Conservation (phyloP, 176 grass and related monocot genomes). For the Oryza nivara region DNA sequence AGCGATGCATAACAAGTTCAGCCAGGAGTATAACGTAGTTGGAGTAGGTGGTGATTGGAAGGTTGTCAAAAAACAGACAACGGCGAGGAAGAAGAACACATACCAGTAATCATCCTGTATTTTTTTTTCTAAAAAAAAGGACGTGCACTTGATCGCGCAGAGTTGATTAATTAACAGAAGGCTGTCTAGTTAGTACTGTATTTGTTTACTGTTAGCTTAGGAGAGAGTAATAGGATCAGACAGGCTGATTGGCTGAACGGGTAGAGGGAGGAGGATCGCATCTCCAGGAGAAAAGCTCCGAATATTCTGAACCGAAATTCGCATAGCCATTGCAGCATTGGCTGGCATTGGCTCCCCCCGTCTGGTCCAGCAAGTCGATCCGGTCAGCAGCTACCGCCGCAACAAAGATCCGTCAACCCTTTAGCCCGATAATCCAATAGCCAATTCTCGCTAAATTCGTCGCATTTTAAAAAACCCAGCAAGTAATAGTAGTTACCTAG, state of each 20-base stretch:
- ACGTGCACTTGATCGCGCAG: neutral
- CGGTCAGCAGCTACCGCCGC: no score
- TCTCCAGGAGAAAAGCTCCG: neutral
- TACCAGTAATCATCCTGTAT: neutral
- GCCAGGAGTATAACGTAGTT: no score
- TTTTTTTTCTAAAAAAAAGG: neutral
- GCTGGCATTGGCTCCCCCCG: neutral
- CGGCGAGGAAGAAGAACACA: neutral
- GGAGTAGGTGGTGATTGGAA: no score
- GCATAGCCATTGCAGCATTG: neutral
- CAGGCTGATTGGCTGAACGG: neutral
- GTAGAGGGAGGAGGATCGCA: neutral
- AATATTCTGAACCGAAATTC: neutral
- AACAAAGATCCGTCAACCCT: neutral
- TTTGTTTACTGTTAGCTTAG: neutral
- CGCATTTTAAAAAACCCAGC: no score
- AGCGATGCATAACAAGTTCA: no score
- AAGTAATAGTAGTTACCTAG: no score
- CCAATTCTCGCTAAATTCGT: neutral
- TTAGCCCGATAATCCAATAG: neutral
- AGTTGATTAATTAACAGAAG: neutral
- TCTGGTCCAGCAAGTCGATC: neutral
- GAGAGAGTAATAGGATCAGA: neutral
- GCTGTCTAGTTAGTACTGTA: neutral
- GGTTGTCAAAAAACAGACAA: neutral